Conservation (phyloP, 805 yeast genomes). For the Diddensiella santjacobensis region DNA sequence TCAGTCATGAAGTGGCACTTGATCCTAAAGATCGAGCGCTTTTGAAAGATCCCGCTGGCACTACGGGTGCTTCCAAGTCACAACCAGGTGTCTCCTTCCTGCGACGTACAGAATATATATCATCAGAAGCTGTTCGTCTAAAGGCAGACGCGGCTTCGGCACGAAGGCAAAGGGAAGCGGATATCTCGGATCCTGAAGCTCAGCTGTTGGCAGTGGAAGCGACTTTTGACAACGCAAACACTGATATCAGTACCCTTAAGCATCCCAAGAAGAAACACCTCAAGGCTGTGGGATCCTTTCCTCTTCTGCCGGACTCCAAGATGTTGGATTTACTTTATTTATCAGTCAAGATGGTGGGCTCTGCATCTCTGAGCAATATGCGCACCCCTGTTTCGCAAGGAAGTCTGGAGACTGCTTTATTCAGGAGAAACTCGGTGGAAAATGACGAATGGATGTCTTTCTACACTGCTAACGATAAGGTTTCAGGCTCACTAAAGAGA, state of each 20-base stretch:
- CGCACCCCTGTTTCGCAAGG: conserved; percentile 22
- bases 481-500: conserved; percentile 39
- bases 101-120: conserved; percentile 90
- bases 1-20: conserved; percentile 41
- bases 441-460: conserved; percentile 75
- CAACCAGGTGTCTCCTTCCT: conserved; percentile 61
- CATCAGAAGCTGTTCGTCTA: conserved; percentile 49
- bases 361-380: conserved; percentile 39
- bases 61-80: conserved; percentile 27
- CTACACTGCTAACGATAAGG: conserved; percentile 46
- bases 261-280: conserved; percentile 79
- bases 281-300: conserved; percentile 74
- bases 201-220: conserved; percentile 70
- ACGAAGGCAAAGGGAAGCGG: conserved; percentile 10
- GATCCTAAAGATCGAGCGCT: conserved; percentile 76
- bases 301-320: conserved; percentile 85
- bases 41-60: conserved; percentile 71
- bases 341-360: conserved; percentile 39
- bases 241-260: conserved; percentile 43
- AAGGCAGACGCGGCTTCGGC: conserved; percentile 18
- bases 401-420: conserved; percentile 47
- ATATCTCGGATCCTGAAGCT: conserved; percentile 42
- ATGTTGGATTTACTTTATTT: conserved; percentile 70
- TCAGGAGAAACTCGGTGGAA: conserved; percentile 67
- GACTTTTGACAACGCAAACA: conserved; percentile 62